Evolutionary conservation across 257 asterid genomes (phyloP).

Genomic region (Scutellaria galericulata): DNA sequence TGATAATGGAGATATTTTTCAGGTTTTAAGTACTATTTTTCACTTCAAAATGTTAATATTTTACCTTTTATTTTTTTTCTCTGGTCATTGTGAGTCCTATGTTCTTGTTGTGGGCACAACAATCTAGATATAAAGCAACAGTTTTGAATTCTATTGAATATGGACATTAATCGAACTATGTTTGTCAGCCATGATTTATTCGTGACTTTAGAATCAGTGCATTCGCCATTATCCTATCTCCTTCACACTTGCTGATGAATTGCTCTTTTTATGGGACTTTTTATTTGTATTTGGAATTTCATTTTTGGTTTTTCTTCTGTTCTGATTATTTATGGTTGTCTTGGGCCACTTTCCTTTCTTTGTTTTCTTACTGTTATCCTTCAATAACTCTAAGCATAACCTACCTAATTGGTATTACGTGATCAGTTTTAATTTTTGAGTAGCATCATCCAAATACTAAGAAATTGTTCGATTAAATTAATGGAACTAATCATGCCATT

Average conservation of each 20-base stretch:
- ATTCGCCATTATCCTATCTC: neutral
- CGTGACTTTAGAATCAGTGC: neutral
- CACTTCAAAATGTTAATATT: neutral
- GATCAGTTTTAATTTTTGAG: neutral
- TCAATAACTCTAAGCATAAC: conserved; percentile 5
- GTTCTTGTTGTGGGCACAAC: neutral
- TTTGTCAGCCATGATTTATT: neutral
- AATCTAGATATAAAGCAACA: too few species aligned
- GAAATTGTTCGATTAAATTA: neutral
- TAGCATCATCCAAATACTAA: conserved; percentile 14
- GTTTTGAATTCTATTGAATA: neutral
- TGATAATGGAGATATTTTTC: neutral
- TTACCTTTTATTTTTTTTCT: neutral
- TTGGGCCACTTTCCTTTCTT: conserved; percentile 5
- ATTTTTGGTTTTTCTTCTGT: neutral
- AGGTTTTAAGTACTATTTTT: neutral
- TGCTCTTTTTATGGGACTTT: neutral
- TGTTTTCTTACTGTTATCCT: conserved; percentile 9
- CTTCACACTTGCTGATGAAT: conserved; percentile 4
- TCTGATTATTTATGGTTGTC: conserved; percentile 5
- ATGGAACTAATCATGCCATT: conserved; percentile 1
- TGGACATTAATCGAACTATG: neutral
- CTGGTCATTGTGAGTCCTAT: conserved; percentile 4
- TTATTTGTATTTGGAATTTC: neutral
- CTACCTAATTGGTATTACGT: neutral